Evolutionary conservation across 2,329 filamentous ascomycete species (phyloP).

Genomic region (Penicillium sp.): DNA sequence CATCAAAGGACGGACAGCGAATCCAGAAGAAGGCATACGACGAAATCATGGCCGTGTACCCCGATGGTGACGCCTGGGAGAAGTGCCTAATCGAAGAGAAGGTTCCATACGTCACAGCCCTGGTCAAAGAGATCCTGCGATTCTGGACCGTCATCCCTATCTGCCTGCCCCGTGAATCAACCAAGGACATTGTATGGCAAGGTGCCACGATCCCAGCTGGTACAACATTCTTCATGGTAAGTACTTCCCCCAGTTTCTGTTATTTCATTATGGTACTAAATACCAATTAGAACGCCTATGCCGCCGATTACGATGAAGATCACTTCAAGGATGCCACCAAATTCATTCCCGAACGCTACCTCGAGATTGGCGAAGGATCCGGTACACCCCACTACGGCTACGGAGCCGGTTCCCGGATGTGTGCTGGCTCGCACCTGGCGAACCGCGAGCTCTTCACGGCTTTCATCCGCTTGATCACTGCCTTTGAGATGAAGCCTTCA

Average conservation of each 20-base stretch:
- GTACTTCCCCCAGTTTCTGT: neutral
- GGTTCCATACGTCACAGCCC: conserved; percentile 72
- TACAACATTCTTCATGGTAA: conserved; percentile 76
- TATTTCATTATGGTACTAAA: neutral
- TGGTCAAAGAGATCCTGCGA: conserved; percentile 76
- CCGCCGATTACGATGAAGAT: conserved; percentile 68
- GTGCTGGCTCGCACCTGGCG: conserved; percentile 63
- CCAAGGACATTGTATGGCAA: conserved; percentile 71
- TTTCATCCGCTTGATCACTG: conserved; percentile 59
- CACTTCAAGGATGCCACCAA: conserved; percentile 65
- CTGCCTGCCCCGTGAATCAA: conserved; percentile 70
- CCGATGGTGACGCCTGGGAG: conserved; percentile 74
- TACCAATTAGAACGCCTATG: conserved; percentile 63
- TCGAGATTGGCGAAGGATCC: conserved; percentile 52
- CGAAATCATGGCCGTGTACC: conserved; percentile 71
- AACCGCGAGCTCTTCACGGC: conserved; percentile 65
- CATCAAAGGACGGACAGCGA: conserved; percentile 65
- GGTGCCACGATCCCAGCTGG: conserved; percentile 69
- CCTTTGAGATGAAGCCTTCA: conserved; percentile 57
- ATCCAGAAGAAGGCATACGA: conserved; percentile 70
- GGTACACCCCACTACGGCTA: conserved; percentile 65
- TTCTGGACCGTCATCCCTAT: conserved; percentile 81
- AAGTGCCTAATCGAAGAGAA: conserved; percentile 72
- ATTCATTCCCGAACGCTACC: conserved; percentile 72
- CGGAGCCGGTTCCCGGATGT: conserved; percentile 65